A percentile compares a stretch with the other conserved stretches of the same genome.
Evolutionary conservation across 1,139 yeast genomes (phyloP).

Genomic region (Yamadazyma siamensis): DNA sequence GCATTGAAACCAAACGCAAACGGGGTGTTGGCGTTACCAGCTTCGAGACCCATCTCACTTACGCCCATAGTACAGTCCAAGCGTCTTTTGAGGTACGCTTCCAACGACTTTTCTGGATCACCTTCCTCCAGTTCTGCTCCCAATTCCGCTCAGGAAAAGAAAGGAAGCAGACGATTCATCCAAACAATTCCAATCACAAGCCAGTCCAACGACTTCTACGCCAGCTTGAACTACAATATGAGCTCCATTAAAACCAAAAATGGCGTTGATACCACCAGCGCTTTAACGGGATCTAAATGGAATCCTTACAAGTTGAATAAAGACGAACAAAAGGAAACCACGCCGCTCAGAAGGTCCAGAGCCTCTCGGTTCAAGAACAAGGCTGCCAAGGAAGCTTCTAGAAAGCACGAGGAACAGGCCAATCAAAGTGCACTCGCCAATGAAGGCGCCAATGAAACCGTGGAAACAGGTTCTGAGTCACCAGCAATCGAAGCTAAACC

Average conservation of each 20-base stretch:
- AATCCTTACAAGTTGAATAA: conserved; percentile 18
- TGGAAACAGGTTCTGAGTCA: conserved; percentile 1
- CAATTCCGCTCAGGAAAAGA: conserved; percentile 2
- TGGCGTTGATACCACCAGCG: conserved; percentile 10
- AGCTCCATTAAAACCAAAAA: conserved; percentile 11
- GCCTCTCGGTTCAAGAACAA: conserved; percentile 30
- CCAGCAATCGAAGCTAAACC: neutral
- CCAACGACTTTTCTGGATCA: conserved; percentile 4
- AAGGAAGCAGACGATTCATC: conserved; percentile 32
- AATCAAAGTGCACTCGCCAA: conserved; percentile 3
- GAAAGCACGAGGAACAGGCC: conserved; percentile 1
- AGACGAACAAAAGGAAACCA: conserved; percentile 9
- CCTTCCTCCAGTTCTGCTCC: conserved; percentile 1
- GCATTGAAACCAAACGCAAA: neutral
- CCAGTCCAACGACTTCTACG: conserved; percentile 21
- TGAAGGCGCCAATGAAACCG: conserved; percentile 3
- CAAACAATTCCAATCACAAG: conserved; percentile 37
- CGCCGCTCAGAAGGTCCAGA: conserved; percentile 34
- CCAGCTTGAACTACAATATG: conserved; percentile 23
- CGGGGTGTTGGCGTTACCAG: neutral
- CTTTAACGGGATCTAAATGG: conserved; percentile 19
- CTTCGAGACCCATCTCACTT: neutral
- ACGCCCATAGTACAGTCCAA: conserved; percentile 1
- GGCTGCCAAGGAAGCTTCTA: conserved; percentile 10
- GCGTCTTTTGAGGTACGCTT: conserved; percentile 3